Percentiles rank a stretch among this genome's conserved stretches.
Conservation (phyloP, 495 filamentous ascomycete genomes). For the Neurospora sp. region DNA sequence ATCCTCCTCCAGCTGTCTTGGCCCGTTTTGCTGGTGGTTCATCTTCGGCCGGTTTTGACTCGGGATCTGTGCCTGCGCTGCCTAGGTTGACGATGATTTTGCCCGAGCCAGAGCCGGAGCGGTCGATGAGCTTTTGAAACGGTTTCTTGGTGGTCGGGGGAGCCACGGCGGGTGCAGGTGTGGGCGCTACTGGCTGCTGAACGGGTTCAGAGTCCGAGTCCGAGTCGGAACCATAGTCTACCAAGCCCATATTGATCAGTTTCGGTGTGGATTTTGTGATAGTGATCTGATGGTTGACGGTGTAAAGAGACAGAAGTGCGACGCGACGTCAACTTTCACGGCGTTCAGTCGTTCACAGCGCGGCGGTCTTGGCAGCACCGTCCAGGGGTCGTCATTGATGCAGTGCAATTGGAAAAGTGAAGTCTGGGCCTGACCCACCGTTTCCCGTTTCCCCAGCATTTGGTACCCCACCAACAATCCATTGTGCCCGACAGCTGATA, state of each 20-base stretch:
- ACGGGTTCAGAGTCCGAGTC: slow-evolving; percentile 63
- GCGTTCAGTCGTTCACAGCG: background rate
- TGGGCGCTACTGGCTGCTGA: slow-evolving; percentile 18
- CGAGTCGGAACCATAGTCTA: slow-evolving; percentile 71
- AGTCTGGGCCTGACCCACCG: background rate
- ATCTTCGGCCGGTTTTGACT: slow-evolving; percentile 22
- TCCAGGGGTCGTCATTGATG: background rate
- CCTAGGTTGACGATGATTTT: slow-evolving; percentile 70
- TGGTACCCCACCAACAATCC: background rate
- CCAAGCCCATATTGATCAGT: slow-evolving; percentile 51
- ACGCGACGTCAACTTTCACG: background rate
- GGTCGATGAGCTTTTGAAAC: slow-evolving; percentile 69
- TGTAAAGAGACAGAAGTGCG: background rate
- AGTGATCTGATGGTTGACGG: background rate
- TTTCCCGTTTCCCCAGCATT: background rate
- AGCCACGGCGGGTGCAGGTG: slow-evolving; percentile 16
- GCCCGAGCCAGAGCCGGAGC: slow-evolving; percentile 52
- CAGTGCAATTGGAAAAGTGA: background rate
- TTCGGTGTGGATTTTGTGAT: background rate
- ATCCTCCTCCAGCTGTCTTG: slow-evolving; percentile 38
- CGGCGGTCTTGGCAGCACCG: background rate
- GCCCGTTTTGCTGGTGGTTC: slow-evolving; percentile 64
- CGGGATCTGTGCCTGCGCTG: slow-evolving; percentile 25
- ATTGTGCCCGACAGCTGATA: background rate
- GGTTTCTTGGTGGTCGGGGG: slow-evolving; percentile 34